Base-by-base conservation (phyloP, 108 stramenopile species). In the Asterionellopsis glacialis region DNA sequence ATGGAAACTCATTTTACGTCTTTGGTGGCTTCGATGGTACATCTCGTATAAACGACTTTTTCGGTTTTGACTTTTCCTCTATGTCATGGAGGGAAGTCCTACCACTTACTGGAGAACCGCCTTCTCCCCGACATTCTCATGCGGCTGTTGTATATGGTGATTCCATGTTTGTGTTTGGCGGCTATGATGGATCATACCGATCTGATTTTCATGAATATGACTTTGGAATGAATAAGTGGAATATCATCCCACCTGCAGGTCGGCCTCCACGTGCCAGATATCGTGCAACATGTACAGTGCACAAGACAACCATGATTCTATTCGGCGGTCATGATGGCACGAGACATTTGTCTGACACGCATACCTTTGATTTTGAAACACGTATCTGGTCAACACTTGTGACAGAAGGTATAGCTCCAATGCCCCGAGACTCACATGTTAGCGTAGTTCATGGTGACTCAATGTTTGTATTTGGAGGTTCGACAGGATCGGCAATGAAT, bases 291-390 rank as follows among this genome's bases (percentile, higher is more conserved):
- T 85, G 88, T 27, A 90, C 89, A 49, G 80, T 85, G 11, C 80
- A 88, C 64, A 72, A 77, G 55, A 81, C 87, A 27, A 64, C 56
- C 39, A 87, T 97, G 79, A 81, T 93, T 63, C 60, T 95, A 22
- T 94, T 81, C 67, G 94, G 94, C 9, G 96, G 96, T 5, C 98
- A 98, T 71, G 98, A 98, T 67, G 98, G 98, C 9, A 96, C 93
- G 0, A 58, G 97, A 24, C 98, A 98, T 75, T 69, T 98, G 52
- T 82, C 87, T 18, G 98, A 98, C 70, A 90, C 94, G 1, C 89
- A 96, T 67, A 66, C 93, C 13, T 97, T 95, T 65, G 95, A 97
- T 63, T 87, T 97, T 51, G 79, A 79, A 18, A 81, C 86, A 1
- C 60, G 74, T 11, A 65, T 68, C 18, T 95, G 94, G 95, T 70